Percentiles rank a stretch among this genome's conserved stretches.
Conservation (phyloP, 2,329 filamentous ascomycete species). For the Calonectria hongkongensis region DNA sequence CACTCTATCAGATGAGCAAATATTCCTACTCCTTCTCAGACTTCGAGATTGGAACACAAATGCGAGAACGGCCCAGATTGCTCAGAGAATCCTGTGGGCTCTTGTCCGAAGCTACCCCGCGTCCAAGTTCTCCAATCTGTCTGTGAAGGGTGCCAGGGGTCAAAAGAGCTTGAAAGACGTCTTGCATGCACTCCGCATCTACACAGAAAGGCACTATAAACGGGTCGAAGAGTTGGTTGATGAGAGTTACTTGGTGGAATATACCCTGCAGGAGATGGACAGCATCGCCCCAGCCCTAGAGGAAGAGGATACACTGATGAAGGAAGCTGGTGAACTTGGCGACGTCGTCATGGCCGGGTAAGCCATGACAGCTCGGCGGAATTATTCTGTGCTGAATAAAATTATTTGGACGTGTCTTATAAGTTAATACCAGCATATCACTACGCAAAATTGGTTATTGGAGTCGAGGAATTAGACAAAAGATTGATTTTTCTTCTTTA, state of each 20-base stretch:
- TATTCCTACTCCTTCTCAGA: conserved; percentile 87
- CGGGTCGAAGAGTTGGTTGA: conserved; percentile 92
- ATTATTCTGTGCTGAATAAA: conserved; percentile 2
- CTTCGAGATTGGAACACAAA: conserved; percentile 99
- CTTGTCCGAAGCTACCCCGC: conserved; percentile 89
- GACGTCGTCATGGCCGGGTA: conserved; percentile 64
- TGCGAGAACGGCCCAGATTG: conserved; percentile 87
- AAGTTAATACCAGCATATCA: conserved; percentile 19
- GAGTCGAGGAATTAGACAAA: conserved; percentile 37
- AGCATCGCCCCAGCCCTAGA: conserved; percentile 72
- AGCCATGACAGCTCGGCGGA: not conserved
- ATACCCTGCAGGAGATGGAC: conserved; percentile 95
- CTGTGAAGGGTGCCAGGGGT: conserved; percentile 73
- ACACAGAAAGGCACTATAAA: conserved; percentile 95
- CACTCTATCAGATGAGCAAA: conserved; percentile 87
- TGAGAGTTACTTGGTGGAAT: conserved; percentile 95
- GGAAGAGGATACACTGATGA: conserved; percentile 57
- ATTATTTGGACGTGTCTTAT: conserved; percentile 11
- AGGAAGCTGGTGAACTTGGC: conserved; percentile 61
- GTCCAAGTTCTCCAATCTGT: conserved; percentile 82
- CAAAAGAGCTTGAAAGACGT: conserved; percentile 87
- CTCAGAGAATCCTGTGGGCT: conserved; percentile 88
- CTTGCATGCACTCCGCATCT: conserved; percentile 88
- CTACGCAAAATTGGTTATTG: conserved; percentile 6
- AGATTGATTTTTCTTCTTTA: conserved; percentile 19